Evolutionary conservation across 2,329 filamentous ascomycete genomes (phyloP), one percentile per base, ranked within the genome.

Genomic region (Plenodomus biglobosus): DNA sequence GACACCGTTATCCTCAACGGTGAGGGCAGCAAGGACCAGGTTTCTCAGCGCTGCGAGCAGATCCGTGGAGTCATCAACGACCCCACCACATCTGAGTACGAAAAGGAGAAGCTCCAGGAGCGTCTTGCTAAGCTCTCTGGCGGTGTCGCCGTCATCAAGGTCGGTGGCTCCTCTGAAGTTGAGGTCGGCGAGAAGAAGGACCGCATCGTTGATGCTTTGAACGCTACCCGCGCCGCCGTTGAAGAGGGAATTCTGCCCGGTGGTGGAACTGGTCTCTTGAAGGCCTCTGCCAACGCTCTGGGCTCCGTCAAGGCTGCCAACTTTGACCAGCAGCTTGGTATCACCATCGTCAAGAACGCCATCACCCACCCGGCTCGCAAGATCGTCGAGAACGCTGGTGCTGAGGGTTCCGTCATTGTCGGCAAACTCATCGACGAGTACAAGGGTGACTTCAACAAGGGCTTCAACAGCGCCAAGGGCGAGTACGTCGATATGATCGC

Each of bases 101-200:
- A 99, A 85, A 97, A 96, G 85, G 94, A 99, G 88, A 99, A 99
- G 86, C 90, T 99, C 60, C 94, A 97, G 81, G 94, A 99, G 83
- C 94, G 94, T 79, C 89, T 99, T 54, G 94, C 94, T 65, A 99
- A 99, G 86, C 89, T 99, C 62, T 97, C 94, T 62, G 94, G 94
- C 59, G 94, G 94, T 83, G 94, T 99, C 66, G 94, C 94, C 66
- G 94, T 99, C 77, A 97, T 99, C 84, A 96, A 95, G 85, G 94
- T 99, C 57, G 94, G 94, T 68, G 94, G 94, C 75, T 84, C 92
- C 58, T 97, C 92, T 57, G 94, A 99, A 79, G 92, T 99, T 59
- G 94, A 99, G 83, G 94, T 99, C 48, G 88, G 92, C 63, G 94
- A 99, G 85, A 99, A 99, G 90, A 99, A 99, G 86, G 94, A 99